Evolutionary conservation across 768 basidiomycete genomes (phyloP), one percentile per base, ranked within the genome.

Genomic region (Boletus rubescentipes): DNA sequence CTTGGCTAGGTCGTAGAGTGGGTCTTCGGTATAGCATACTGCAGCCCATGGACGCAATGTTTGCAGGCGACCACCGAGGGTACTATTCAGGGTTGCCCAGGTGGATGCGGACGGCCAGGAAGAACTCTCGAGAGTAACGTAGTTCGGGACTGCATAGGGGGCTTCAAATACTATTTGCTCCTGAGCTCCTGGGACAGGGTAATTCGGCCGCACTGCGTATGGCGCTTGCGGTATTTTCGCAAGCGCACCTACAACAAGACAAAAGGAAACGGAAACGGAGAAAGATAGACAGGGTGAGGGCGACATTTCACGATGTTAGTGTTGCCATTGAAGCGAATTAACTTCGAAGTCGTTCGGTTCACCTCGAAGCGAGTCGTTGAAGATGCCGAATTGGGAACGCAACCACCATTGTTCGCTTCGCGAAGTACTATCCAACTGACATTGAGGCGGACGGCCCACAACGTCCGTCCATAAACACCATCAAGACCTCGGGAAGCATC

Each of bases 31-130:
- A 16, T 44, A 51, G 9, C 50, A 44, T n/a, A 51, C 42, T 8
- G 61, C 61, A n/a, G 61, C 61, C 56, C 61, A 62, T 2, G 61
- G 61, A 32, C 61, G 48, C 23, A 62, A 41, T 2, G 49, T 21
- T 29, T 58, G 48, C 2, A 62, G 44, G 5, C 46, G 51, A 26
- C 61, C 61, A 23, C 26, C 46, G 5, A 62, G 35, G 2, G 56
- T 44, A 5, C 9, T 16, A 36, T 62, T 62, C 46, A 62, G 40
- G 10, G 43, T 20, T 12, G 21, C 45, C 61, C 61, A 62, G 2
- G 30, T 10, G 6, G 61, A 54, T 5, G 36, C 30, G 4, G 31
- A 16, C 12, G 61, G 61, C 61, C 61, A 62, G 11, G 49, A 38
- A 32, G 35, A 1, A 43, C 31, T 26, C 3, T 21, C 38, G 30